Conservation (phyloP, 768 basidiomycete species). For the Trametes punicea region DNA sequence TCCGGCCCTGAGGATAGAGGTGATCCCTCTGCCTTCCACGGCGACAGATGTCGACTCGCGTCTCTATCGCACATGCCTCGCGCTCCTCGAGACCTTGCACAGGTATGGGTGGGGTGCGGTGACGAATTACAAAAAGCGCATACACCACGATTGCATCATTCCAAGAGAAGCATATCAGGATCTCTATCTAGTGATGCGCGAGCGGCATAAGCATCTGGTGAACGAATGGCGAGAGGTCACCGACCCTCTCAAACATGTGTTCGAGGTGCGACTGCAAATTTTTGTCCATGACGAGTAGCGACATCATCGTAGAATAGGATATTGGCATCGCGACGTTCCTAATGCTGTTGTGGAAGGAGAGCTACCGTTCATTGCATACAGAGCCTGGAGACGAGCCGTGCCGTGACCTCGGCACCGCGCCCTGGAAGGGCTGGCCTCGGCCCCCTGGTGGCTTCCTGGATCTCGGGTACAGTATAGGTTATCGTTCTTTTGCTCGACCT, state of each 20-base stretch:
- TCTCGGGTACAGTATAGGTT: conserved; percentile 77
- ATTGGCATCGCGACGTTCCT: conserved; percentile 93
- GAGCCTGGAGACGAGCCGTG: background rate
- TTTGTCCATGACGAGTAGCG: background rate
- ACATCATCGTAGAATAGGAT: conserved; percentile 49
- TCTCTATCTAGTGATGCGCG: conserved; percentile 82
- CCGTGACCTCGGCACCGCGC: conserved; percentile 30
- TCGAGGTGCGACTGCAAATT: conserved; percentile 52
- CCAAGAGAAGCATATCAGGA: conserved; percentile 83
- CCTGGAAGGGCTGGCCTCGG: conserved; percentile 73
- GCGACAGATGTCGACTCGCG: conserved; percentile 55
- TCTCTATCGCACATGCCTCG: conserved; percentile 75
- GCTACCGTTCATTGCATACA: background rate
- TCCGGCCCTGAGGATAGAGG: conserved; percentile 52
- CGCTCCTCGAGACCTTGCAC: conserved; percentile 78
- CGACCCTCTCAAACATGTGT: conserved; percentile 87
- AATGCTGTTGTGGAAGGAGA: conserved; percentile 86
- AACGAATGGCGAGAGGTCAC: conserved; percentile 77
- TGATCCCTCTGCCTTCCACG: conserved; percentile 43
- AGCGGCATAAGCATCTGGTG: conserved; percentile 75
- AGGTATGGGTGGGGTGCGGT: conserved; percentile 87
- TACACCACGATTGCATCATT: conserved; percentile 77
- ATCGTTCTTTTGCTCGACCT: too few species aligned
- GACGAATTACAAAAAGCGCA: conserved; percentile 83
- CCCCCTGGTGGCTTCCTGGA: conserved; percentile 88